Evolutionary conservation across 495 filamentous ascomycete species (phyloP).

Genomic region (Hypoxylon crocopeplum): DNA sequence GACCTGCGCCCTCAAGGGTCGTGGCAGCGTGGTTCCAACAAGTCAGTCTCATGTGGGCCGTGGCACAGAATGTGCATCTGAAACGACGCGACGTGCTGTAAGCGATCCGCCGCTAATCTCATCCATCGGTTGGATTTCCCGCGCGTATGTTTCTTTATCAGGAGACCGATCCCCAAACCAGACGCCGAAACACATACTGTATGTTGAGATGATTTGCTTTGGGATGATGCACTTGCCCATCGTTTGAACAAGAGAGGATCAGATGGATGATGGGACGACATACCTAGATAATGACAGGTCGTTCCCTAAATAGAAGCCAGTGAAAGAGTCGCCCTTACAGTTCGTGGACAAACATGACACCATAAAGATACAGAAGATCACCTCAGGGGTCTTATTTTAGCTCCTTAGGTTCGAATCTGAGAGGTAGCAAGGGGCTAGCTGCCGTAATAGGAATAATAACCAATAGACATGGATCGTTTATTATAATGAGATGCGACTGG

Average conservation of each 20-base stretch:
- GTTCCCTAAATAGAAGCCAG: not conserved
- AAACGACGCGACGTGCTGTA: slow-evolving; percentile 34
- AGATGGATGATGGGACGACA: slow-evolving; percentile 15
- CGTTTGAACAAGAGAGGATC: not conserved
- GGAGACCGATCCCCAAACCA: slow-evolving; percentile 11
- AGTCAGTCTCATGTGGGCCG: slow-evolving; percentile 10
- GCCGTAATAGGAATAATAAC: slow-evolving; percentile 2
- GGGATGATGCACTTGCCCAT: slow-evolving; percentile 1
- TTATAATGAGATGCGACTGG: not conserved
- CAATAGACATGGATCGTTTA: not conserved
- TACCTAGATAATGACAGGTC: slow-evolving; percentile 2
- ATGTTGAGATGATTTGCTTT: slow-evolving; percentile 3
- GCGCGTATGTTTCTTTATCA: slow-evolving; percentile 6
- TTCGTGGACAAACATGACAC: slow-evolving; percentile 7
- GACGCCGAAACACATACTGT: not conserved
- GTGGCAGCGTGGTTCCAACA: slow-evolving; percentile 9
- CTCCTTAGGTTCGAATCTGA: not conserved
- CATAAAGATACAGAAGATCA: slow-evolving; percentile 16
- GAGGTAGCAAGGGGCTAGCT: not conserved
- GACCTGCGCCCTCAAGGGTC: slow-evolving; percentile 4
- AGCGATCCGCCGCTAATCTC: slow-evolving; percentile 33
- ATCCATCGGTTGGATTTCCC: slow-evolving; percentile 11
- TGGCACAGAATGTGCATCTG: slow-evolving; percentile 32
- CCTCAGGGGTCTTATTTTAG: slow-evolving; percentile 23
- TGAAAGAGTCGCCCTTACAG: not conserved